phyloP scores from a whole-genome alignment of 139 green algal species.

The Asterochloris sp. region DNA sequence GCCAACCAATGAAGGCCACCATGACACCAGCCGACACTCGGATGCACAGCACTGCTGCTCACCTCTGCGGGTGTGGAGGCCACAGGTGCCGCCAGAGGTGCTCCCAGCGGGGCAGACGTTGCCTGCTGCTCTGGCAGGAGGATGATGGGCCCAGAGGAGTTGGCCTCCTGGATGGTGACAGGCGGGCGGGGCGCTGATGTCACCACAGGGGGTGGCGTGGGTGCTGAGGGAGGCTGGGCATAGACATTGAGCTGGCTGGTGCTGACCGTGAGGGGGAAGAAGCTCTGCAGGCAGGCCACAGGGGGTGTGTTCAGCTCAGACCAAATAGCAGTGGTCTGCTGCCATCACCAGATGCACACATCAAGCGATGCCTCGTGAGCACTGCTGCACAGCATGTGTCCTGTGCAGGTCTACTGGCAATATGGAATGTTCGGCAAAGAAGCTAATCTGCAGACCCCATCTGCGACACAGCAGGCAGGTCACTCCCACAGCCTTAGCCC shows the following conservation, averaged over 20 bases:
- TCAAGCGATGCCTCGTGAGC: not conserved
- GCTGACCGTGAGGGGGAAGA: slow-evolving; percentile 15
- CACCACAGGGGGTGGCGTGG: not conserved
- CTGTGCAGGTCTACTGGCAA: not conserved
- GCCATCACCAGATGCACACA: not conserved
- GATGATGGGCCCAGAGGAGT: not conserved
- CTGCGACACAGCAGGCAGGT: not conserved
- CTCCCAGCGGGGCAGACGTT: not conserved
- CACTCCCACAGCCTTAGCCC: not conserved
- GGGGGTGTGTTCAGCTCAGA: not conserved
- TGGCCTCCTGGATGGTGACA: not conserved
- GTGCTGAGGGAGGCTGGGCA: not conserved
- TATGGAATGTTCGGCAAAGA: not conserved
- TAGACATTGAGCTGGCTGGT: not conserved
- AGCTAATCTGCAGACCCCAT: too few species aligned
- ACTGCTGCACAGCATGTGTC: not conserved
- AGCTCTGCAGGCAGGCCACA: slow-evolving; percentile 4
- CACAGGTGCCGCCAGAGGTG: not conserved
- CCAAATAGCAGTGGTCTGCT: not conserved
- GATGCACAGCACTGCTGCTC: too few species aligned
- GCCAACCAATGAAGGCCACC: too few species aligned
- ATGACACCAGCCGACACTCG: too few species aligned
- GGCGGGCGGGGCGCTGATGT: not conserved
- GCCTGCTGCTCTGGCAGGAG: not conserved
- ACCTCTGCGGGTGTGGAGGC: too few species aligned